Base-by-base conservation (phyloP, 441 rosid genomes). In the Hura crepitans region DNA sequence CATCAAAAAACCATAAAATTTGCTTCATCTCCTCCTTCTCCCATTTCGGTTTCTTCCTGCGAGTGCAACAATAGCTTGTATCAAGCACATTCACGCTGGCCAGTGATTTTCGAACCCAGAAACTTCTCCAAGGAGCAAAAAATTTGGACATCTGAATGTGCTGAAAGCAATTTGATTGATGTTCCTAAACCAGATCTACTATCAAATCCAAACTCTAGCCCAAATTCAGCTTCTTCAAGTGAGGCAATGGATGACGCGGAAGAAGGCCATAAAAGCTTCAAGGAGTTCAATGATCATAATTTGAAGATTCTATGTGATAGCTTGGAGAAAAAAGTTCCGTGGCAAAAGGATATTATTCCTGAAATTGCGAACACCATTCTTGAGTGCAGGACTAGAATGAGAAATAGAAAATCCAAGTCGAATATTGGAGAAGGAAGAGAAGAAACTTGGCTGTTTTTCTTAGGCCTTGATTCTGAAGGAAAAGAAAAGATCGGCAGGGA, bases 151-250 rank as follows among this genome's bases (percentile, higher is more conserved):
- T 70, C 81, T 0, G 83, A 83, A 66, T 65, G 54, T 12, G 25
- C 64, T 17, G 77, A 78, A 56, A 67, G 81, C 53, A 76, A 74
- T 9, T 35, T 77, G 65, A 75, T 65, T 27, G 70, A 33, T 70
- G 72, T 64, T 23, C 71, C 81, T 0, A 87, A 82, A 59, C 92
- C 87, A 1, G 96, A 89, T 17, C 92, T 89, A 60, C 49, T 87
- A 61, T 87, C 90, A 0, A 89, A 89, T 73, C 92, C 90, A 0
- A 89, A 82, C 76, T 89, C 96, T 12, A 89, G 92, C 66, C 96
- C 96, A 4, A 89, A 89, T 69, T 89, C 96, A 7, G 92, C 89
- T 59, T 89, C 96, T 30, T 85, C 96, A 1, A 89, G 96, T 23
- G 96, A 89, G 76, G 88, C 82, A 15, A 66, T 65, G 49, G 84